These are phyloP conservation scores for Santalum album DNA, from an alignment of 164 flowering plant genomes.

Conservation along the genomic window DNA sequence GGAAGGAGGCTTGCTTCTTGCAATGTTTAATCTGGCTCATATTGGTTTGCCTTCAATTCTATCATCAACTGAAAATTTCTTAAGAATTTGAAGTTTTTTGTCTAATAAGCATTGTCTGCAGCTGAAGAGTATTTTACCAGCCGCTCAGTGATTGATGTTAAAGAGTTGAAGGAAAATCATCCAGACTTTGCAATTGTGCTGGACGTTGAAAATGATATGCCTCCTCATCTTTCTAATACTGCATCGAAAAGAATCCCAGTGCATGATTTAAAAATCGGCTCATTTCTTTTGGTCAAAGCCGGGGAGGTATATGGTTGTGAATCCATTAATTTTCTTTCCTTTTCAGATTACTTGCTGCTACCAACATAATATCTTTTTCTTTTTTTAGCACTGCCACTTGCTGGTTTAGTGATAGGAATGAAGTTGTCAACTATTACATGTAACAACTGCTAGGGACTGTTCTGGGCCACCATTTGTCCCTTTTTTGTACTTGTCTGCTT, in stretches of 20 bases:
- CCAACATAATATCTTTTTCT: too few species aligned
- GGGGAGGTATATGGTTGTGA: conserved; percentile 78
- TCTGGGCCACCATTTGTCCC: too few species aligned
- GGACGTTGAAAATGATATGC: conserved; percentile 35
- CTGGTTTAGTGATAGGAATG: too few species aligned
- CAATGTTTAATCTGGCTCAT: conserved; percentile 97
- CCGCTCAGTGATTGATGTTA: conserved; percentile 84
- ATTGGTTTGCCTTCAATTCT: conserved; percentile 42
- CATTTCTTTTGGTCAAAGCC: conserved; percentile 84
- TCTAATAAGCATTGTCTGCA: conserved; percentile 22
- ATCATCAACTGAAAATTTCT: neutral
- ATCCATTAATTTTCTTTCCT: neutral
- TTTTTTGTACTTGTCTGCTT: too few species aligned
- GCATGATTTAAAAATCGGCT: conserved; percentile 69
- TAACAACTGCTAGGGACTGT: too few species aligned
- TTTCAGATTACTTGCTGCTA: too few species aligned
- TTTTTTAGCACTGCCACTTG: too few species aligned
- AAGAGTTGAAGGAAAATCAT: conserved; percentile 84
- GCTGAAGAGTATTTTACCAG: conserved; percentile 98
- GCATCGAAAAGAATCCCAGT: conserved; percentile 67
- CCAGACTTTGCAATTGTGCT: conserved; percentile 87
- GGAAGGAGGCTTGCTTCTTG: conserved; percentile 95
- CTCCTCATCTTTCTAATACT: conserved; percentile 54
- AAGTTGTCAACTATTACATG: too few species aligned
- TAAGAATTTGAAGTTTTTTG: neutral